Evolutionary conservation across 1,139 yeast species (phyloP).

Genomic region (Scheffersomyces stambukii): DNA sequence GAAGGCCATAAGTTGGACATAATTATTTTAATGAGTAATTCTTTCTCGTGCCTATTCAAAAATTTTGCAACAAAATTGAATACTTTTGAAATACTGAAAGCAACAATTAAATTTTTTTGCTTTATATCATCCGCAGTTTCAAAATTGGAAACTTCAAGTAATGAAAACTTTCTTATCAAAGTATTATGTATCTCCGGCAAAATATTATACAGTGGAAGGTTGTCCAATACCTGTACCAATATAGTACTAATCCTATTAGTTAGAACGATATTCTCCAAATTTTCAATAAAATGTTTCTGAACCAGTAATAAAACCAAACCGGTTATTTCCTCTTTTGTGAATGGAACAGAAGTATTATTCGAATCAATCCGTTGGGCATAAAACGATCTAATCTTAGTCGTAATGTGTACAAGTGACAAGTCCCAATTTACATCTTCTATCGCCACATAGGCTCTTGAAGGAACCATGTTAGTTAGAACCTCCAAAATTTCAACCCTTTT

Average conservation of each 20-base stretch:
- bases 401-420: slow-evolving; percentile 13
- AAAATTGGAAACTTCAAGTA: too few relatives aligned
- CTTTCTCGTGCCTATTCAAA: slow-evolving; percentile 21
- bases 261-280: slow-evolving; percentile 13
- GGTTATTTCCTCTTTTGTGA: slow-evolving; percentile 41
- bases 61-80: slow-evolving; percentile 33
- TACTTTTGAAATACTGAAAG: slow-evolving; percentile 47
- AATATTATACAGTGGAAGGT: slow-evolving; percentile 49
- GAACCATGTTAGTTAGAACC: slow-evolving; percentile 43
- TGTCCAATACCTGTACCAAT: slow-evolving; percentile 27
- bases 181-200: too few relatives aligned
- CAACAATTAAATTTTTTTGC: slow-evolving; percentile 14
- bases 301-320: slow-evolving; percentile 32
- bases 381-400: slow-evolving; percentile 16
- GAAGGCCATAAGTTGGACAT: slow-evolving; percentile 46
- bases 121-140: neutral
- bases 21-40: slow-evolving; percentile 30
- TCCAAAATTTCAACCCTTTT: slow-evolving; percentile 35
- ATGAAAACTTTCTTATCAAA: neutral
- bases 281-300: slow-evolving; percentile 27
- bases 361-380: slow-evolving; percentile 9
- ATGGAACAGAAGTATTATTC: slow-evolving; percentile 25
- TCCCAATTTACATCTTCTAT: neutral
- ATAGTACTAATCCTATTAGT: slow-evolving; percentile 3
- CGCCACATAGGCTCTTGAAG: slow-evolving; percentile 56